Conservation (phyloP, 257 asterid genomes). For the Parsonsia alboflavescens region DNA sequence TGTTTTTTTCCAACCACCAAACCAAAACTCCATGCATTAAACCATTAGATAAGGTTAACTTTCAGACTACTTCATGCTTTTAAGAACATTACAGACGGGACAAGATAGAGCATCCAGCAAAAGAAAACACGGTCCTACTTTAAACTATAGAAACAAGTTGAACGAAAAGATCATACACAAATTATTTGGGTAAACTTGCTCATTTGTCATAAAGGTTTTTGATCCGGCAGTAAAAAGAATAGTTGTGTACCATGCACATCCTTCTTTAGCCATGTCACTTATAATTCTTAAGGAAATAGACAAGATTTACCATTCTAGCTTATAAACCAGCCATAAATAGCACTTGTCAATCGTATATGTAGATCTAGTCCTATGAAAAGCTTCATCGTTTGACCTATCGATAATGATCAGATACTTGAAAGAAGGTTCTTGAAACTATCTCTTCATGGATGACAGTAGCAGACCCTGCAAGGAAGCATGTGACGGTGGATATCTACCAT, state of each 20-base stretch:
- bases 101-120: neutral
- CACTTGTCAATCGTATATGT: neutral
- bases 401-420: neutral
- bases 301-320: neutral
- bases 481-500: conserved; percentile 51
- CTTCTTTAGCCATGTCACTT: too few relatives aligned
- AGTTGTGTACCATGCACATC: neutral
- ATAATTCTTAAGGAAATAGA: neutral
- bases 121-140: neutral
- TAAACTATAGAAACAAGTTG: neutral
- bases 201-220: neutral
- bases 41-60: neutral
- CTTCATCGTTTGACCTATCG: neutral
- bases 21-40: too few relatives aligned
- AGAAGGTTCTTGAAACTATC: conserved; percentile 20
- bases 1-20: neutral
- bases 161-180: neutral
- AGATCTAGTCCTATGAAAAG: neutral
- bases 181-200: neutral
- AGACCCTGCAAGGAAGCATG: conserved; percentile 57
- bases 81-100: neutral
- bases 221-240: neutral
- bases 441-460: conserved; percentile 58
- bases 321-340: neutral
- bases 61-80: neutral